Evolutionary conservation across 805 yeast species (phyloP).

Genomic region (Starmerella riodocensis): DNA sequence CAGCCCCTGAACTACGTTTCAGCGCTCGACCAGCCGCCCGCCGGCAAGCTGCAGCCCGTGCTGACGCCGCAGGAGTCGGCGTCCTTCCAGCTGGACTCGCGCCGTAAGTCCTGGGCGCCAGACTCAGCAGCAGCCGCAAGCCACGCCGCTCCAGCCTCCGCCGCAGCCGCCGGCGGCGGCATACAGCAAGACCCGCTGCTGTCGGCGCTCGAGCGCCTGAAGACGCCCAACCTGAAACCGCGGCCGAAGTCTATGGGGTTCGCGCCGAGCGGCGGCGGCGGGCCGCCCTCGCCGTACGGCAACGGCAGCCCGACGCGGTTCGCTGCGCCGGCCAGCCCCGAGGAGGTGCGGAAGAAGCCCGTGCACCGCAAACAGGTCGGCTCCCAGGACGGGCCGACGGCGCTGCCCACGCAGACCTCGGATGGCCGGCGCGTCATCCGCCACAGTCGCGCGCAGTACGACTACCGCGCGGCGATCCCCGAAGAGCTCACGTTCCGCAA

Average conservation of each 20-base stretch:
- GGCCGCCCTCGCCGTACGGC: constrained; percentile 9
- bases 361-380: constrained; percentile 13
- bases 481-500: constrained; percentile 49
- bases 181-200: constrained; percentile 39
- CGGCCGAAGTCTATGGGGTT: constrained; percentile 5
- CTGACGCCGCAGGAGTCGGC: neutral
- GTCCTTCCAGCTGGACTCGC: constrained; percentile 1
- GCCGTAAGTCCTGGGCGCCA: constrained; percentile 2
- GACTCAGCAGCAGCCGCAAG: neutral
- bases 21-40: constrained; percentile 5
- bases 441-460: constrained; percentile 44
- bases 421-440: constrained; percentile 43
- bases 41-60: neutral
- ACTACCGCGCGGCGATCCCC: constrained; percentile 45
- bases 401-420: constrained; percentile 36
- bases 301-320: constrained; percentile 4
- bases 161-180: neutral
- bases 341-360: neutral
- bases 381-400: constrained; percentile 3
- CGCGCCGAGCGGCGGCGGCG: neutral
- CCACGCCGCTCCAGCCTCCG: neutral
- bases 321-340: neutral
- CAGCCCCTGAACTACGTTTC: neutral
- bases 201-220: constrained; percentile 38
- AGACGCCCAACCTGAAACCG: constrained; percentile 21